Conservation (phyloP, 192 early-diverging fungal genomes). For the Backusella tarrabulga region DNA sequence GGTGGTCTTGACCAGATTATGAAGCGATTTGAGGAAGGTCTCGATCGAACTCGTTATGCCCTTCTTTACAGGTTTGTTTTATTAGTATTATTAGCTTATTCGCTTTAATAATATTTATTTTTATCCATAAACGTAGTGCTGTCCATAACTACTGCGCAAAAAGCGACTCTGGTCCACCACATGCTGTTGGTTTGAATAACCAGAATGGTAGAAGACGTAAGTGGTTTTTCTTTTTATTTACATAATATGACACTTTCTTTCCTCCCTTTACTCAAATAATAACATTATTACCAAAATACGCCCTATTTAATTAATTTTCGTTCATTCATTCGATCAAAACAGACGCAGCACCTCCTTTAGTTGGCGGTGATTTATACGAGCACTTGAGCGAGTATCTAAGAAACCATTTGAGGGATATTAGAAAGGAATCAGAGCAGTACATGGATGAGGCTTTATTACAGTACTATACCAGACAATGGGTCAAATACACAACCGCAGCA, state of each 20-base stretch:
- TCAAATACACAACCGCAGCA: slow-evolving; percentile 80
- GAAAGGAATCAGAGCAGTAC: slow-evolving; percentile 54
- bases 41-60: slow-evolving; percentile 77
- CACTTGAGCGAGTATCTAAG: slow-evolving; percentile 52
- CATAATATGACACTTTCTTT: not conserved
- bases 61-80: slow-evolving; percentile 73
- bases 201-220: not conserved
- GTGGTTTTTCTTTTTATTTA: not conserved
- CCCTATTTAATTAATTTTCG: too few relatives aligned
- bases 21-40: slow-evolving; percentile 69
- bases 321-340: not conserved
- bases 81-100: not conserved
- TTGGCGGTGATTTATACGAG: slow-evolving; percentile 56
- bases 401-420: slow-evolving; percentile 47
- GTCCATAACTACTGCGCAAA: slow-evolving; percentile 29
- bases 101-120: not conserved
- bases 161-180: slow-evolving; percentile 2
- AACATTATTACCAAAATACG: not conserved
- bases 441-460: slow-evolving; percentile 80
- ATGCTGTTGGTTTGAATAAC: not conserved
- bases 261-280: not conserved
- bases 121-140: slow-evolving; percentile 7
- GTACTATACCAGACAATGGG: slow-evolving; percentile 91
- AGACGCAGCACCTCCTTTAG: slow-evolving; percentile 44
- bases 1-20: slow-evolving; percentile 82